Evolutionary conservation across 352 stramenopile species (phyloP).

Genomic region (Phytophthora aleatoria): DNA sequence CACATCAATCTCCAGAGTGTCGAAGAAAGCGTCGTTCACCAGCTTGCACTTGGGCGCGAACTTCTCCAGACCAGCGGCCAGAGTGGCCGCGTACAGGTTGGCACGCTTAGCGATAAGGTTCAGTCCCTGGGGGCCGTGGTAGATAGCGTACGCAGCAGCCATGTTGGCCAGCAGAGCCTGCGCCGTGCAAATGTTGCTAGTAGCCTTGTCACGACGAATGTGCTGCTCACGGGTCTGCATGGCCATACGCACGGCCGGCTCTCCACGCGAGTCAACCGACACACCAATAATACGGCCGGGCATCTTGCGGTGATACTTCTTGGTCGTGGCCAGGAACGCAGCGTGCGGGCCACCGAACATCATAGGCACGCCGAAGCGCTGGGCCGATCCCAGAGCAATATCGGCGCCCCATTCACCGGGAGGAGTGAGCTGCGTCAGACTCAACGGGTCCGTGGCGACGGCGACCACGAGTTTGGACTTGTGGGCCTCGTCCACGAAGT

Average conservation of each 20-base stretch:
- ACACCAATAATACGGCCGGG: constrained; percentile 99
- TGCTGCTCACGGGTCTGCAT: constrained; percentile 99
- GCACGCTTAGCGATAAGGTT: constrained; percentile 92
- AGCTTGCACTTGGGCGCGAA: constrained; percentile 60
- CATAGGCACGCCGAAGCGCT: constrained; percentile 99
- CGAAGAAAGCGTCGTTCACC: constrained; percentile 92
- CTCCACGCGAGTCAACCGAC: constrained; percentile 95
- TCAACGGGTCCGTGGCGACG: constrained; percentile 96
- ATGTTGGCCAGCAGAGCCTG: constrained; percentile 99
- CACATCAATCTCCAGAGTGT: constrained; percentile 95
- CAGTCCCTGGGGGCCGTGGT: constrained; percentile 98
- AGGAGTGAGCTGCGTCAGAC: constrained; percentile 94
- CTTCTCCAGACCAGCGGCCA: constrained; percentile 90
- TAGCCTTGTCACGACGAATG: constrained; percentile 99
- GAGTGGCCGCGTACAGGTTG: constrained; percentile 92
- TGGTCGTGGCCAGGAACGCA: constrained; percentile 96
- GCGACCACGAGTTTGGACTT: constrained; percentile 92
- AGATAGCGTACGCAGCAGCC: constrained; percentile 97
- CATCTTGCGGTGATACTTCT: constrained; percentile 97
- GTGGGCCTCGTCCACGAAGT: constrained; percentile 91
- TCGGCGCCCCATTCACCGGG: constrained; percentile 96
- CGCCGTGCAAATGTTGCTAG: constrained; percentile 99
- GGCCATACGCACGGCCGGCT: constrained; percentile 97
- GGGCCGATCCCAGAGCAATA: constrained; percentile 97
- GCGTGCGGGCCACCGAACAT: constrained; percentile 99